Conservation (phyloP, 2,329 filamentous ascomycete genomes). For the Aureobasidium lini region DNA sequence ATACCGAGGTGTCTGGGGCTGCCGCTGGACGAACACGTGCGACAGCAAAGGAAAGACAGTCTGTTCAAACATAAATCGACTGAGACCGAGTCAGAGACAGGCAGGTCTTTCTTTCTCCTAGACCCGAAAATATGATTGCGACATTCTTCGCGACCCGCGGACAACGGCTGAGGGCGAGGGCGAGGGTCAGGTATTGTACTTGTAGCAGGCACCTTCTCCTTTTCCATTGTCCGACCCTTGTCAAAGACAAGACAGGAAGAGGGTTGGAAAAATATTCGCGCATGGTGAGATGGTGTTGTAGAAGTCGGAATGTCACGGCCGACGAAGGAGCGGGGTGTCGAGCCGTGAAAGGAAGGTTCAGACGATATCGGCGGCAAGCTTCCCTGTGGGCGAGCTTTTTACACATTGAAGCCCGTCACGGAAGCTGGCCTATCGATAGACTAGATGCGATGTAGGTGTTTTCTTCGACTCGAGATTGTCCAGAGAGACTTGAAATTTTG, state of each 20-base stretch:
- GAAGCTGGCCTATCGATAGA: slow-evolving; percentile 11
- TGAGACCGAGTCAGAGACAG: neutral
- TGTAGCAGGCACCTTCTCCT: neutral
- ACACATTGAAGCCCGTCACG: slow-evolving; percentile 1
- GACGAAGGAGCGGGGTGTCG: neutral
- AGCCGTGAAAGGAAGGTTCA: neutral
- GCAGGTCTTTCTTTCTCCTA: neutral
- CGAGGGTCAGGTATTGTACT: neutral
- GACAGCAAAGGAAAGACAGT: neutral
- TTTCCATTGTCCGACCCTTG: too few relatives aligned
- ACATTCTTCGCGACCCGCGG: neutral
- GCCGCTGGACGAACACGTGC: neutral
- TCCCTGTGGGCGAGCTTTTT: neutral
- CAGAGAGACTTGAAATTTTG: neutral
- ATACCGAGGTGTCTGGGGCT: neutral
- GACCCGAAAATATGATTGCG: neutral
- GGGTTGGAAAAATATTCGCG: too few relatives aligned
- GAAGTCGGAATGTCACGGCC: neutral
- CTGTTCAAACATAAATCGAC: neutral
- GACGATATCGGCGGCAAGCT: neutral
- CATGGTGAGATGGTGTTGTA: neutral
- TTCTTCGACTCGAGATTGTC: neutral
- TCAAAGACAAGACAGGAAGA: too few relatives aligned
- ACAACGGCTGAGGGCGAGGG: neutral
- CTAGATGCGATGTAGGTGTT: neutral